phyloP scores from a whole-genome alignment of 2,329 filamentous ascomycete species.

The Epichloe elymi region DNA sequence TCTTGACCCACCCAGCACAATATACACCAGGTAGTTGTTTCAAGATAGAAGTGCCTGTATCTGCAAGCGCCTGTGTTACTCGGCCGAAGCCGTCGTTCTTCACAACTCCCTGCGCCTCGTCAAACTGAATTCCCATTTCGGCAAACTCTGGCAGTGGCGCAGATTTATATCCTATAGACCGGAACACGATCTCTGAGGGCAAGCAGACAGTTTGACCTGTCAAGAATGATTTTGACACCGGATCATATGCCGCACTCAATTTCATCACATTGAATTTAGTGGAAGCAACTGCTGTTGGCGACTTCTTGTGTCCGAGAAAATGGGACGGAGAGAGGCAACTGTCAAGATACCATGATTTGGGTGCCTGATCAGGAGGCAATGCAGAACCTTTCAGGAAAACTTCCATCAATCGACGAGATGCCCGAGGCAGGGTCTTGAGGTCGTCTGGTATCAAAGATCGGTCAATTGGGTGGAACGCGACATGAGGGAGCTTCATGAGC shows the following conservation, averaged over 20 bases:
- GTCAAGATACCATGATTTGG: conserved; percentile 70
- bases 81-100: conserved; percentile 72
- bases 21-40: conserved; percentile 58
- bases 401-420: conserved; percentile 65
- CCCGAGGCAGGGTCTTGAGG: conserved; percentile 57
- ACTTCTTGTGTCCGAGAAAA: conserved; percentile 41
- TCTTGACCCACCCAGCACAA: conserved; percentile 93
- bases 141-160: conserved; percentile 61
- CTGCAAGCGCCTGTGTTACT: conserved; percentile 29
- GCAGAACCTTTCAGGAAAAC: conserved; percentile 64
- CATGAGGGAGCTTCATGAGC: conserved; percentile 60
- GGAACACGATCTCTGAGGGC: conserved; percentile 63
- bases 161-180: conserved; percentile 91
- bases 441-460: conserved; percentile 52
- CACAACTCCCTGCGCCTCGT: conserved; percentile 60
- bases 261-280: conserved; percentile 54
- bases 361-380: conserved; percentile 30
- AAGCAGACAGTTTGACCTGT: conserved; percentile 40
- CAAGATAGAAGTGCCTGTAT: conserved; percentile 18
- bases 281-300: conserved; percentile 40
- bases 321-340: conserved; percentile 69
- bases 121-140: conserved; percentile 65
- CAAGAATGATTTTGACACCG: conserved; percentile 31
- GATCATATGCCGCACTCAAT: conserved; percentile 42
- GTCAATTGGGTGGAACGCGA: conserved; percentile 60